Percentiles rank a stretch among this genome's conserved stretches.
These are phyloP conservation scores for Moesziomyces antarcticus DNA, from an alignment of 1,284 basidiomycete species.

Conservation along the genomic window DNA sequence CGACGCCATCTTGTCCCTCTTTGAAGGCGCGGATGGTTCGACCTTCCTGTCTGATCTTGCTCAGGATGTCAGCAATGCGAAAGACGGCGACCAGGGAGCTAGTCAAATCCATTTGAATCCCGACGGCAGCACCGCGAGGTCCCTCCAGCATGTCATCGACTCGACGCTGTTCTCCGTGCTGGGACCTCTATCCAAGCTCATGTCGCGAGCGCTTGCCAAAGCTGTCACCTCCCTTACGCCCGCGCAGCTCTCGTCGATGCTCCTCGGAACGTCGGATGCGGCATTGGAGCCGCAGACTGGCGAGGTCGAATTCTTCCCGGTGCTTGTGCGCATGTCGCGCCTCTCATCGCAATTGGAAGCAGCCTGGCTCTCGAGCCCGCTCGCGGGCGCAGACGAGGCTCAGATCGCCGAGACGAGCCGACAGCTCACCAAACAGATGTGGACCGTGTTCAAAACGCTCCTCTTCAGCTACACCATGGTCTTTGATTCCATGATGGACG, in stretches of 20 bases:
- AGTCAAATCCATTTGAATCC: slow-evolving; percentile 5
- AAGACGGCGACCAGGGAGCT: neutral
- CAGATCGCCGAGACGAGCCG: slow-evolving; percentile 35
- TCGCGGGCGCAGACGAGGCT: slow-evolving; percentile 37
- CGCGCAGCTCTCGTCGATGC: slow-evolving; percentile 33
- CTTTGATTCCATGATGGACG: slow-evolving; percentile 63
- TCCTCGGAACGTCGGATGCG: slow-evolving; percentile 30
- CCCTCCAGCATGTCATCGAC: slow-evolving; percentile 11
- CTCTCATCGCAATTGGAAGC: slow-evolving; percentile 36
- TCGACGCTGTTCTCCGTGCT: slow-evolving; percentile 52
- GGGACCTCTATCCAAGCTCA: slow-evolving; percentile 60
- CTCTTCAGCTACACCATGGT: slow-evolving; percentile 64
- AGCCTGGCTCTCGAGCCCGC: slow-evolving; percentile 34
- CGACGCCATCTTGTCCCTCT: slow-evolving; percentile 48
- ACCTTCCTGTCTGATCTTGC: slow-evolving; percentile 28
- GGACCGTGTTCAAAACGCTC: slow-evolving; percentile 61
- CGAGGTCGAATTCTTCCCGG: slow-evolving; percentile 25
- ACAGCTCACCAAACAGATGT: slow-evolving; percentile 47
- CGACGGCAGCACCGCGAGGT: slow-evolving; percentile 10
- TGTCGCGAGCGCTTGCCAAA: slow-evolving; percentile 49
- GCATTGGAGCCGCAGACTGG: slow-evolving; percentile 13
- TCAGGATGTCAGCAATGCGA: slow-evolving; percentile 16
- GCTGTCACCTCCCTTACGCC: slow-evolving; percentile 30
- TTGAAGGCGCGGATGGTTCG: slow-evolving; percentile 28
- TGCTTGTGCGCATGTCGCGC: slow-evolving; percentile 43